phyloP scores from a whole-genome alignment of 2,329 filamentous ascomycete species.

The Paracorniculantispora psalliotae region DNA sequence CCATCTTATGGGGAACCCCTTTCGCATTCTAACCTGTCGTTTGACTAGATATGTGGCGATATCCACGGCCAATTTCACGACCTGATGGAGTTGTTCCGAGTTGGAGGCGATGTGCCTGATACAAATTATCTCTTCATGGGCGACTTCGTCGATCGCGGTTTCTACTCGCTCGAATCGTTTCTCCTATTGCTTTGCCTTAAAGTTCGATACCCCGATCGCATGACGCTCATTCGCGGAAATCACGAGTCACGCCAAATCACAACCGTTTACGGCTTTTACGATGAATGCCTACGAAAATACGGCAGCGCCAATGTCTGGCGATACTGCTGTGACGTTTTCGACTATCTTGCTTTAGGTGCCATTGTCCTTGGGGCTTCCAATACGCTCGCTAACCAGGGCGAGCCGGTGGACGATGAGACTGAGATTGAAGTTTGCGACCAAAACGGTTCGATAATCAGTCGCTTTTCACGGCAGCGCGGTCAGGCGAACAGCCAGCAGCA shows the following conservation, averaged over 20 bases:
- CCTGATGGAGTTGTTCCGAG: conserved; percentile 91
- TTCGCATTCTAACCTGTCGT: neutral
- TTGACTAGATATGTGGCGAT: conserved; percentile 77
- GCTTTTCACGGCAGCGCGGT: conserved; percentile 53
- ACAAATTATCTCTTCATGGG: conserved; percentile 98
- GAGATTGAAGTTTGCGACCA: conserved; percentile 94
- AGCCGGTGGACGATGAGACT: conserved; percentile 62
- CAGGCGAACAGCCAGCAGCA: conserved; percentile 19
- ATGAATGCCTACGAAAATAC: conserved; percentile 94
- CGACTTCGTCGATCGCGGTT: conserved; percentile 96
- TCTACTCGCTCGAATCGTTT: conserved; percentile 97
- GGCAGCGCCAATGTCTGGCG: conserved; percentile 95
- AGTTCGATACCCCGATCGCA: conserved; percentile 94
- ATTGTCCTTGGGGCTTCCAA: conserved; percentile 83
- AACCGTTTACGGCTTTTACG: conserved; percentile 96
- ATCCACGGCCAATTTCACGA: conserved; percentile 97
- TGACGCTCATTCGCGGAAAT: conserved; percentile 92
- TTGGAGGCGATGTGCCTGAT: conserved; percentile 88
- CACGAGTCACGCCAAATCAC: conserved; percentile 97
- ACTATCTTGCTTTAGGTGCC: conserved; percentile 88
- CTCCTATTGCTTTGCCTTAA: conserved; percentile 92
- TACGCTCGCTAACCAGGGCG: conserved; percentile 45
- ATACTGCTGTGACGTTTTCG: conserved; percentile 96
- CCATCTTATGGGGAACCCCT: no score
- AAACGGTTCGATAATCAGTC: conserved; percentile 70